These are phyloP conservation scores for Auricularia sp. DNA, from an alignment of 768 basidiomycete genomes.

Conservation along the genomic window DNA sequence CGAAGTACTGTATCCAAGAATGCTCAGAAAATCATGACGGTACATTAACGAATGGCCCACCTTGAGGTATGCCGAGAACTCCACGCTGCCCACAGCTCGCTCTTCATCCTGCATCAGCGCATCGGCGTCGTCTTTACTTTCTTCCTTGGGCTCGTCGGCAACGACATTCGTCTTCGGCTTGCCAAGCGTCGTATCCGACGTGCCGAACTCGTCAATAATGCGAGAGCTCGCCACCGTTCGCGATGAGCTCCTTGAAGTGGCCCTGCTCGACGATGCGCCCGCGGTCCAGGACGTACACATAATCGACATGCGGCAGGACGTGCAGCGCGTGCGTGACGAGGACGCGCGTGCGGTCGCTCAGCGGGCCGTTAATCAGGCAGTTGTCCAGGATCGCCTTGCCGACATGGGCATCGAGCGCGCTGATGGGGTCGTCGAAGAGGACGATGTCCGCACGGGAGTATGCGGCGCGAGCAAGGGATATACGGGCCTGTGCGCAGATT, in stretches of 20 bases:
- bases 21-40: too few species aligned
- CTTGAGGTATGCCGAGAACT: constrained; percentile 36
- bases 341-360: constrained; percentile 45
- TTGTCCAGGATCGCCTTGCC: constrained; percentile 55
- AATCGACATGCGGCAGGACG: constrained; percentile 48
- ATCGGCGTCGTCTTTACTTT: constrained; percentile 22
- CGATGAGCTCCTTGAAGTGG: constrained; percentile 32
- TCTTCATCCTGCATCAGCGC: constrained; percentile 44
- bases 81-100: constrained; percentile 42
- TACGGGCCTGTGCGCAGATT: constrained; percentile 41
- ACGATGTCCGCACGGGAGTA: constrained; percentile 67
- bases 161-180: constrained; percentile 13
- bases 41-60: not conserved
- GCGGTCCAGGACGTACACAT: constrained; percentile 53
- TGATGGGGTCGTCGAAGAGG: constrained; percentile 72
- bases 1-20: constrained; percentile 28
- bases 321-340: constrained; percentile 54
- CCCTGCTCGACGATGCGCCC: constrained; percentile 54
- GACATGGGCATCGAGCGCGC: constrained; percentile 70
- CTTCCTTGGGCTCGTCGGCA: constrained; percentile 6
- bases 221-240: constrained; percentile 33
- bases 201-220: constrained; percentile 49
- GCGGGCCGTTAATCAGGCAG: constrained; percentile 44
- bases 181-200: constrained; percentile 19
- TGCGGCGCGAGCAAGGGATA: constrained; percentile 65